These are phyloP conservation scores for Cryptosporidium tyzzeri DNA, from an alignment of 169 alveolate species.

Conservation along the genomic window DNA sequence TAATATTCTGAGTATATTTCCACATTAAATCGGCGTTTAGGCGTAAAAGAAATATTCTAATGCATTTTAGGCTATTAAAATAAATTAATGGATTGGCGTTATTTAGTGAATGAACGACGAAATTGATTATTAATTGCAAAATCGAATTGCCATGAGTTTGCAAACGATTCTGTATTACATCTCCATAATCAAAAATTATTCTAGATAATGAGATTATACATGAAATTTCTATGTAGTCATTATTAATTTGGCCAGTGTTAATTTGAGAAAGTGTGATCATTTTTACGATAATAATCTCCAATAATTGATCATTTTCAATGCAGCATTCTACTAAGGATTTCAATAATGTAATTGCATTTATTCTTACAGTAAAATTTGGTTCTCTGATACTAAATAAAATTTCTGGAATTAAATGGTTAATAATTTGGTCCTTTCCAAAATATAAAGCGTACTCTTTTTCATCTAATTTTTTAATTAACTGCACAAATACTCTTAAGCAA, in stretches of 20 bases:
- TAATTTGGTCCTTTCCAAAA: slow-evolving; percentile 26
- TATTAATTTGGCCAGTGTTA: not conserved
- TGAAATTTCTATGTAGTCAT: slow-evolving; percentile 25
- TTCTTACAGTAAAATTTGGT: slow-evolving; percentile 36
- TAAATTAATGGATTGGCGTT: slow-evolving; percentile 10
- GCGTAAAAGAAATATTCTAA: slow-evolving; percentile 15
- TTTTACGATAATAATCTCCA: slow-evolving; percentile 36
- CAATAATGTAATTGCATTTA: slow-evolving; percentile 37
- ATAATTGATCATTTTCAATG: not conserved
- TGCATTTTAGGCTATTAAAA: slow-evolving; percentile 19
- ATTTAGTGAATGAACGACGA: not conserved
- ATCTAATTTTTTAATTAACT: slow-evolving; percentile 24
- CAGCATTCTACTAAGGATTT: slow-evolving; percentile 49
- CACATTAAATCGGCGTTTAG: not conserved
- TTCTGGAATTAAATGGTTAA: slow-evolving; percentile 55
- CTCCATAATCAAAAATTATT: slow-evolving; percentile 56
- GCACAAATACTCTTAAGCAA: slow-evolving; percentile 41
- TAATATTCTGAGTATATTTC: slow-evolving; percentile 2
- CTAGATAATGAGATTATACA: slow-evolving; percentile 42
- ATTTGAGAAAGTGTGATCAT: slow-evolving; percentile 47
- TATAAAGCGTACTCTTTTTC: slow-evolving; percentile 13
- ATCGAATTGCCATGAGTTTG: not conserved
- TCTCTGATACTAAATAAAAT: slow-evolving; percentile 47
- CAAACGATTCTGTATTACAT: slow-evolving; percentile 3
- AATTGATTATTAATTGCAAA: slow-evolving; percentile 2